Evolutionary conservation across 1,139 yeast species (phyloP), one percentile per base, ranked within the genome.

Genomic region (Geotrichum klebahnii): DNA sequence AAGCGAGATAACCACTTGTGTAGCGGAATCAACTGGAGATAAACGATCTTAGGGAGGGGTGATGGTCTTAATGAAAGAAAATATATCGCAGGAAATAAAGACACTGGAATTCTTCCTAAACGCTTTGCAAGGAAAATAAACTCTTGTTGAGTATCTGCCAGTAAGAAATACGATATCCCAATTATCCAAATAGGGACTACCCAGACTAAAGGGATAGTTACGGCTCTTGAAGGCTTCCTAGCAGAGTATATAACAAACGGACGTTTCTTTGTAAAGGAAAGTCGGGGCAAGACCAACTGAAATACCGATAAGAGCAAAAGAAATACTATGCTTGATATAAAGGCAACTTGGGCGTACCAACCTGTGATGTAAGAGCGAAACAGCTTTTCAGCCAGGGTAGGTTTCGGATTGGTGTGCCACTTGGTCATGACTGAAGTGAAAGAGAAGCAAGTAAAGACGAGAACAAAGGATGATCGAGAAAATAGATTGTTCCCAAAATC

Each of bases 1-100:
- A 84, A 66, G 46, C 96, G 71, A 1, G 95, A 83, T 4, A 90
- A 68, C 96, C 96, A 89, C 64, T 87, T 88, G 68, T 90, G 97
- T 40, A 88, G 71, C 0, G 95, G 95, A 3, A 89, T 64, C 34
- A 89, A 71, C 22, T 83, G 76, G 47, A 88, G 69, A 64, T 90
- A 89, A 24, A 86, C 71, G 0, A 82, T 79, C 47, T 78, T 71
- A 0, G 94, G 95, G 34, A 85, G 67, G 16, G 95, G 87, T 8
- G 86, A 79, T 0, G 96, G 96, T 53, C 89, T 68, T 49, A 89
- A 61, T 0, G 89, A 83, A 24, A 89, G 66, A 50, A 88, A 79
- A 44, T 86, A 69, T 23, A 87, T 71, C 0, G 92, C 76, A 0
- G 96, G 90, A 55, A 87, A 68, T 42, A 86, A 75, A 24, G 86